Base-by-base conservation (phyloP, 2,329 filamentous ascomycete species). In the Neonectria coccinea region DNA sequence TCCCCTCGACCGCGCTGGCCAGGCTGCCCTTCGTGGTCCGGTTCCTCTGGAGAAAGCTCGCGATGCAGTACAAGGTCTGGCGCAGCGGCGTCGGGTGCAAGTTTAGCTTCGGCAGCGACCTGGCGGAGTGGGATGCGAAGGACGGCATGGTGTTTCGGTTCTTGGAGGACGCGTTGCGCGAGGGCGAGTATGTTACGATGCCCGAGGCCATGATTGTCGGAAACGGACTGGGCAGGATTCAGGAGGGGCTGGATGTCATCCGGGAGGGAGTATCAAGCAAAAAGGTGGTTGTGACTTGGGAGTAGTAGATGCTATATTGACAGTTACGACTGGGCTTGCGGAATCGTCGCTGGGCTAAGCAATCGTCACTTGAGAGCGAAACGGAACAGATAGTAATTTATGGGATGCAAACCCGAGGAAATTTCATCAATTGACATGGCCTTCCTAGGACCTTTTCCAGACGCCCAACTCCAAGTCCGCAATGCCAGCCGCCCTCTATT, bases 391-490 rank as follows among this genome's bases (percentile, higher is more conserved):
- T 58, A 51, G 55, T 59, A 55, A 44, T 50, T 33, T 8, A 50
- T 65, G 31, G 52, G 42, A 56, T 54, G 14, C 41, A 65, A 64
- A 64, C 58, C 44, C 64, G 63, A 65, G 56, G 53, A 64, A 70
- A 73, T 57, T 20, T 59, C 56, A 73, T 74, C 64, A 73, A 74
- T 73, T 72, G 67, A 71, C 65, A 61, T 62, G 67, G 72, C 55
- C 69, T 72, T 64, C 59, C 45, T 54, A 73, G 44, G 70, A 62
- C 72, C 67, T 72, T 73, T 74, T 68, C 74, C 62, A 74, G 70
- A 75, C 74, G 74, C 74, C 74, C 73, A 74, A 76, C 73, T 77
- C 74, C 73, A 59, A 64, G 62, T 66, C 63, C 67, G 65, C 55
- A 66, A 70, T 70, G 64, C 36, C 45, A 50, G 42, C 31, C 58